Conservation (phyloP, 495 filamentous ascomycete genomes). For the Friedmanniomyces endolithicus region DNA sequence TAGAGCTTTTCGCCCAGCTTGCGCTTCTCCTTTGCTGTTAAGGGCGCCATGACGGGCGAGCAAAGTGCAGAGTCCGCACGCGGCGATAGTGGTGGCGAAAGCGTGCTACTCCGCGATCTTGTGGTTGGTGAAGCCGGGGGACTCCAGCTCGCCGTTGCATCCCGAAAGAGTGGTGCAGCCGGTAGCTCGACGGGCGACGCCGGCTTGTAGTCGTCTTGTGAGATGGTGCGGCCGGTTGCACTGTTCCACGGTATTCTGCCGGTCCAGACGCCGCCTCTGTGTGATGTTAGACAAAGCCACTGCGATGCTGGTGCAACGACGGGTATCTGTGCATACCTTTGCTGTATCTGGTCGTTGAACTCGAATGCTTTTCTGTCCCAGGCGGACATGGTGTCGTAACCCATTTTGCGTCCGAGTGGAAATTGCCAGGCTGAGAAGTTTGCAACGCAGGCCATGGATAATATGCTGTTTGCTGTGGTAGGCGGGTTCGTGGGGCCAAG, state of each 20-base stretch:
- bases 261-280: conserved; percentile 8
- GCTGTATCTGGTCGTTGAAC: conserved; percentile 16
- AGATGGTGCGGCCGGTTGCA: conserved; percentile 3
- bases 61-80: not conserved
- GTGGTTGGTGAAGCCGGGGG: conserved; percentile 7
- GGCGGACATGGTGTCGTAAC: conserved; percentile 15
- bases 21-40: conserved; percentile 5
- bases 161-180: conserved; percentile 8
- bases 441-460: not conserved
- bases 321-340: conserved; percentile 7
- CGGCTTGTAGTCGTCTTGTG: conserved; percentile 12
- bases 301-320: not conserved
- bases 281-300: not conserved
- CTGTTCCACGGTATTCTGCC: conserved; percentile 10
- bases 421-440: not conserved
- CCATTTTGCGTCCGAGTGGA: conserved; percentile 5
- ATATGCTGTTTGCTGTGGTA: not conserved
- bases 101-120: conserved; percentile 4
- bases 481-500: not conserved
- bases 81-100: not conserved
- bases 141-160: conserved; percentile 13
- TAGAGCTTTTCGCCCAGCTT: conserved; percentile 12
- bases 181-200: conserved; percentile 10
- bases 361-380: conserved; percentile 10
- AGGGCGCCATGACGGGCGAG: not conserved